These are phyloP conservation scores for Annulohypoxylon bovei DNA, from an alignment of 495 filamentous ascomycete genomes.

Conservation along the genomic window DNA sequence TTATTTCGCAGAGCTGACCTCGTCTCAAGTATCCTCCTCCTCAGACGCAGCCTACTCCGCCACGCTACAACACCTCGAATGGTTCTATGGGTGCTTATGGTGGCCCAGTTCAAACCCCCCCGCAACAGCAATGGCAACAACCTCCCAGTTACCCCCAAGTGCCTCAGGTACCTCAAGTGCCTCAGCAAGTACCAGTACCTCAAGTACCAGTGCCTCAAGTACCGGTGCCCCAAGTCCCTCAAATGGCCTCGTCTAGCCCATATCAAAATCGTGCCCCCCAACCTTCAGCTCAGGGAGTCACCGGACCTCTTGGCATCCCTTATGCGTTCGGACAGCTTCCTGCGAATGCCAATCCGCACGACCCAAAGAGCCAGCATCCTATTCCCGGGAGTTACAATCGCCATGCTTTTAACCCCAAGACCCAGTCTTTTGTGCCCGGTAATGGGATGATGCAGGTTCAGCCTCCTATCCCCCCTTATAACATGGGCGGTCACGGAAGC, in stretches of 20 bases:
- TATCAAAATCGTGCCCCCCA: conserved; percentile 40
- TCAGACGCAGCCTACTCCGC: conserved; percentile 42
- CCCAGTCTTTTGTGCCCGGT: conserved; percentile 84
- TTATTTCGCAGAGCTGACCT: conserved; percentile 24
- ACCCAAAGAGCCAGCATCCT: conserved; percentile 75
- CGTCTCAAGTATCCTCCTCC: conserved; percentile 41
- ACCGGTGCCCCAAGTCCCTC: too few relatives aligned
- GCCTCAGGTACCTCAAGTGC: too few relatives aligned
- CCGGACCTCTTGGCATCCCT: conserved; percentile 56
- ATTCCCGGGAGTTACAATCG: conserved; percentile 84
- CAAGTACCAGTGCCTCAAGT: too few relatives aligned
- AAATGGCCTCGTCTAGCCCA: conserved; percentile 35
- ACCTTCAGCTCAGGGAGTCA: conserved; percentile 49
- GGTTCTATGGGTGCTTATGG: conserved; percentile 53
- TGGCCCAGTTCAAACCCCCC: conserved; percentile 53
- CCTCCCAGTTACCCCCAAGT: conserved; percentile 47
- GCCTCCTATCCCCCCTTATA: conserved; percentile 46
- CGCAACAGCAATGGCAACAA: conserved; percentile 49
- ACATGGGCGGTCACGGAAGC: conserved; percentile 52
- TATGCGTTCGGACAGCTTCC: conserved; percentile 84
- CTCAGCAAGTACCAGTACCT: too few relatives aligned
- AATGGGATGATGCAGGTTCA: conserved; percentile 58
- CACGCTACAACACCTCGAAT: conserved; percentile 50
- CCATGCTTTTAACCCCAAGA: conserved; percentile 91
- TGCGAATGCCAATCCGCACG: conserved; percentile 70